Base-by-base conservation (phyloP, 352 stramenopile species). In the Pythium periplocum region DNA sequence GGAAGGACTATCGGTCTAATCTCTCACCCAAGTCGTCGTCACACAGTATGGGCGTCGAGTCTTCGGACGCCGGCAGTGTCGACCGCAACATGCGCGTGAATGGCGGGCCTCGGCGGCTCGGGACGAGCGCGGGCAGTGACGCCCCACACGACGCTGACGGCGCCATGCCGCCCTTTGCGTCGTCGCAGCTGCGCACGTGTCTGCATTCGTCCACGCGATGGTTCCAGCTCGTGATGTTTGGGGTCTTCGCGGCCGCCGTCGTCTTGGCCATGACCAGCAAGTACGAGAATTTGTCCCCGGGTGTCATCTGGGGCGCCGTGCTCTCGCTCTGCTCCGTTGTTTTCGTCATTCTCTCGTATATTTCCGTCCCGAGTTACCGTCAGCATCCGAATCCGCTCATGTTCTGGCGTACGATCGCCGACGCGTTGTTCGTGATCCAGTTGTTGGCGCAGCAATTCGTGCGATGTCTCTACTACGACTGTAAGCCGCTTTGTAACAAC, bases 381-480 rank as follows among this genome's bases (percentile, higher is more conserved):
- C 83, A 93, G 55, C 85, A 95, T 53, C 85, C 85, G 32, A 95
- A 95, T 49, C 83, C 85, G 59, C 78, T 95, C 47, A 82, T 95
- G 32, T 95, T 95, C 57, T 95, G 82, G 81, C 79, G 83, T 46
- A 90, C 83, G 11, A 93, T 95, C 57, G 80, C 80, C 30, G 85
- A 95, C 62, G 75, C 76, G 12, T 69, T 92, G 17, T 93, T 93
- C 59, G 83, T 93, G 57, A 59, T 92, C 36, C 83, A 91, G 59
- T 61, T 95, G 2, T 59, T 93, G 50, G 71, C 78, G 47, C 80
- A 93, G 57, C 81, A 92, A 55, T 93, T 93, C 59, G 68, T 83
- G 55, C 77, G 82, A 43, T 90, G 78, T 48, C 53, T 92, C 39
- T 90, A 86, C 61, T 90, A 80, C 59, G 66, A 90, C 62, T 95